phyloP scores from a whole-genome alignment of 768 basidiomycete genomes.

The Xerocomus potaroensis region DNA sequence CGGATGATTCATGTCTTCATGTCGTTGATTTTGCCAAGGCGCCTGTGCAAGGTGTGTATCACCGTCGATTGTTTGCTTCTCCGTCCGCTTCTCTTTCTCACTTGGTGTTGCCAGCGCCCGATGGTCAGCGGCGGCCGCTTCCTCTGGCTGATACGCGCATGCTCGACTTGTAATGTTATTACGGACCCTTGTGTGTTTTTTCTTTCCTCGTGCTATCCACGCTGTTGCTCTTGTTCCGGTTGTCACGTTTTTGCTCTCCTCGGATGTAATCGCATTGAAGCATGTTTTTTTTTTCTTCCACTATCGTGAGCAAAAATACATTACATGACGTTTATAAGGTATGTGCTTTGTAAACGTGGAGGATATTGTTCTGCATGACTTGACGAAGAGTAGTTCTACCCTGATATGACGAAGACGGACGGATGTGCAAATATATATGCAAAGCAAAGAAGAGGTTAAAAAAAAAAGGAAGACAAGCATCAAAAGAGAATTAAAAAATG shows the following conservation, averaged over 20 bases:
- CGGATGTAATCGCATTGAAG: no score
- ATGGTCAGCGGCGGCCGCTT: constrained; percentile 30
- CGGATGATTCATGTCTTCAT: constrained; percentile 36
- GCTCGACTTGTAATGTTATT: constrained; percentile 22
- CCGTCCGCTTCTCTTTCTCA: constrained; percentile 13
- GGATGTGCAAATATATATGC: constrained; percentile 3
- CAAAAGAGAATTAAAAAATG: constrained; percentile 28
- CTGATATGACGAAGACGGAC: constrained; percentile 4
- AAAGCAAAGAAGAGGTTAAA: neutral
- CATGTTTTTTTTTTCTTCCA: constrained; percentile 20
- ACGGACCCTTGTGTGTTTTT: neutral
- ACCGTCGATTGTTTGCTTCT: neutral
- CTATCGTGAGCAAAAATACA: constrained; percentile 17
- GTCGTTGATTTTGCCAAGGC: constrained; percentile 47
- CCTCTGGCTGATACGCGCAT: constrained; percentile 30
- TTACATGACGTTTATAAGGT: constrained; percentile 22
- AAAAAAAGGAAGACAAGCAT: constrained; percentile 8
- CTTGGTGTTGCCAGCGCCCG: constrained; percentile 29
- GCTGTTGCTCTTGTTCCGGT: no score
- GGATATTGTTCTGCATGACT: constrained; percentile 18
- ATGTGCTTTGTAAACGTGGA: constrained; percentile 15
- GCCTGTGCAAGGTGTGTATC: constrained; percentile 30
- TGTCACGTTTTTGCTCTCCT: no score
- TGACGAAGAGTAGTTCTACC: constrained; percentile 11
- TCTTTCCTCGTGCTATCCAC: neutral